Base-by-base conservation (phyloP, 371 early-diverging fungal species). In the Smittium culicis region DNA sequence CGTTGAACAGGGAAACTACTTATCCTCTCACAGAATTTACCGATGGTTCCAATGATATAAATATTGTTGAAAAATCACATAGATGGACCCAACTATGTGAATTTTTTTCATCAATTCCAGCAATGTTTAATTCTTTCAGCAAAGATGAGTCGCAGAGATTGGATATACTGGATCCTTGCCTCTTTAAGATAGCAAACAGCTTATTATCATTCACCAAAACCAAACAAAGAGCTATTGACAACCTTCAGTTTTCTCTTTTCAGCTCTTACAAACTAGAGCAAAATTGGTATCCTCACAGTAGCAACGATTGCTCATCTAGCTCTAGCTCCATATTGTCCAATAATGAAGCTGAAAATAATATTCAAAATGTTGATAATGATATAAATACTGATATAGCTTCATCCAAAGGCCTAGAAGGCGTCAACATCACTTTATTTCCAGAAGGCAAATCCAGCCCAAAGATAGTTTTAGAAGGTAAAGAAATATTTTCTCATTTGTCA, bases 171-270 rank as follows among this genome's bases (percentile, higher is more conserved):
- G 57, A 57, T 57, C 57, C 57, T 20, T 11, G 16, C 27, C 11
- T 57, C 25, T 27, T 20, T 57, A 25, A 25, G 27, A 57, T 57
- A 16, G 66, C 67, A 27, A 17, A 16, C 16, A 27, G 34, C 0
- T 35, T 76, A 11, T 0, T 61, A 3, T 61, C 55, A 14, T 57
- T 70, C 3, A 67, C 76, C 20, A 29, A 35, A 20, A 68, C 17
- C 25, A 75, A 75, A 64, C 64, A 67, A 5, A 25, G 31, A 0
- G 76, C 76, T 0, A 64, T 75, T 24, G 70, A 75, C 29, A 54
- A 59, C 64, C 60, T 74, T 20, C 76, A 75, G 54, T 72, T 69
- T 54, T 72, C 75, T 0, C 69, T 75, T 17, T 54, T 76, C 30
- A 71, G 76, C n/a, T 67, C 76, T 14, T 25, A 28, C 3, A 3